These are phyloP conservation scores for Darksidea phi DNA, from an alignment of 495 filamentous ascomycete species.

Conservation along the genomic window DNA sequence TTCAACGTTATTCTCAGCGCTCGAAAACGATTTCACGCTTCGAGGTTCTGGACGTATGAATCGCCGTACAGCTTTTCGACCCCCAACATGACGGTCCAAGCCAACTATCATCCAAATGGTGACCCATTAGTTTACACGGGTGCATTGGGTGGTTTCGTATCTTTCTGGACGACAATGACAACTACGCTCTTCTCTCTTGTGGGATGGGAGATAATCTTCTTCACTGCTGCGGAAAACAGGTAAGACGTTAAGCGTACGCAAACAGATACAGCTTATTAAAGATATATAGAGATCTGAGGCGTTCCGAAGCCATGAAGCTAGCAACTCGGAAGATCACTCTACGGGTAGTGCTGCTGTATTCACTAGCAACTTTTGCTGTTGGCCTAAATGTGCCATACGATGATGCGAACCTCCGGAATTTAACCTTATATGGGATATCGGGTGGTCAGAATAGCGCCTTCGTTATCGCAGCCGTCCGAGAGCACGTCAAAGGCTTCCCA, in stretches of 20 bases:
- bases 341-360: conserved; percentile 48
- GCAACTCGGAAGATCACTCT: conserved; percentile 49
- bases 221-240: conserved; percentile 51
- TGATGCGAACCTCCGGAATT: conserved; percentile 38
- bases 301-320: conserved; percentile 51
- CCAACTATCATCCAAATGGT: too few species aligned
- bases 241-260: too few species aligned
- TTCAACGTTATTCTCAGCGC: conserved; percentile 36
- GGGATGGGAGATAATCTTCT: conserved; percentile 51
- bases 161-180: conserved; percentile 48
- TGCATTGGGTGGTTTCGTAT: conserved; percentile 28
- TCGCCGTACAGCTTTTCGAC: conserved; percentile 38
- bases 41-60: conserved; percentile 44
- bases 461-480: conserved; percentile 48
- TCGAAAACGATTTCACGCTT: conserved; percentile 1
- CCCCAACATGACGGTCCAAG: conserved; percentile 30
- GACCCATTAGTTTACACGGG: conserved; percentile 34
- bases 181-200: conserved; percentile 50
- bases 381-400: conserved; percentile 48
- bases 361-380: conserved; percentile 43
- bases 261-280: too few species aligned
- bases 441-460: conserved; percentile 49
- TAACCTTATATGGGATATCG: conserved; percentile 40
- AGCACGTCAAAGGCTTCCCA: conserved; percentile 43
- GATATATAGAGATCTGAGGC: conserved; percentile 42